Evolutionary conservation across 2,329 filamentous ascomycete genomes (phyloP).

Genomic region (Exutisphaerella laricina): DNA sequence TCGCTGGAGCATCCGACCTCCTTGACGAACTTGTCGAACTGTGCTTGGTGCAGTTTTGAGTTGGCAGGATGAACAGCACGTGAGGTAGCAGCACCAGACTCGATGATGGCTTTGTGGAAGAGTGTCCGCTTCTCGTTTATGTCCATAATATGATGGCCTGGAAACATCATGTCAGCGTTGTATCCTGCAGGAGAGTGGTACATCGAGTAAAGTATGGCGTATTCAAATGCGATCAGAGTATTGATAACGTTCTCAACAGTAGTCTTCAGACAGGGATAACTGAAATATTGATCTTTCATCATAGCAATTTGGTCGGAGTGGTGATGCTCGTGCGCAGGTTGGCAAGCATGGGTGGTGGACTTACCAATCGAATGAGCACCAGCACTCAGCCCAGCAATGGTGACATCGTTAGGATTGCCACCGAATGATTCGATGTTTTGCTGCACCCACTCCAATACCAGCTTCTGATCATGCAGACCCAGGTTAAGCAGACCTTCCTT

Average conservation of each 20-base stretch:
- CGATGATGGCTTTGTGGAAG: constrained; percentile 45
- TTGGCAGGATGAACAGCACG: constrained; percentile 42
- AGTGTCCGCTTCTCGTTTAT: constrained; percentile 34
- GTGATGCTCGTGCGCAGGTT: too few relatives aligned
- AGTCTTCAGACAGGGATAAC: too few relatives aligned
- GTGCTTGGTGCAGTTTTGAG: constrained; percentile 38
- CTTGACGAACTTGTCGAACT: constrained; percentile 41
- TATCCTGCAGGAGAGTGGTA: too few relatives aligned
- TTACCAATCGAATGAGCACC: constrained; percentile 61
- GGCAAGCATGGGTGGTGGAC: too few relatives aligned
- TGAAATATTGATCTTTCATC: too few relatives aligned
- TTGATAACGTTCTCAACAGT: too few relatives aligned
- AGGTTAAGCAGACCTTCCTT: constrained; percentile 48
- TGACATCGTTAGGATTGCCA: constrained; percentile 29
- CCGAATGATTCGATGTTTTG: constrained; percentile 38
- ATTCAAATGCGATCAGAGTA: too few relatives aligned
- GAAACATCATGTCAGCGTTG: too few relatives aligned
- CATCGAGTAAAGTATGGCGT: too few relatives aligned
- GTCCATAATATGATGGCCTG: constrained; percentile 62
- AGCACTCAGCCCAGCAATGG: constrained; percentile 44
- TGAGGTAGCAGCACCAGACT: constrained; percentile 45
- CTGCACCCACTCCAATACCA: constrained; percentile 40
- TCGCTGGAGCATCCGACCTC: constrained; percentile 34
- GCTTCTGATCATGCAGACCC: constrained; percentile 38
- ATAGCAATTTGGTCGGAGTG: too few relatives aligned